A percentile compares a stretch with the other conserved stretches of the same genome.
phyloP scores from a whole-genome alignment of 129 eudicot species.

The Lonicera japonica region DNA sequence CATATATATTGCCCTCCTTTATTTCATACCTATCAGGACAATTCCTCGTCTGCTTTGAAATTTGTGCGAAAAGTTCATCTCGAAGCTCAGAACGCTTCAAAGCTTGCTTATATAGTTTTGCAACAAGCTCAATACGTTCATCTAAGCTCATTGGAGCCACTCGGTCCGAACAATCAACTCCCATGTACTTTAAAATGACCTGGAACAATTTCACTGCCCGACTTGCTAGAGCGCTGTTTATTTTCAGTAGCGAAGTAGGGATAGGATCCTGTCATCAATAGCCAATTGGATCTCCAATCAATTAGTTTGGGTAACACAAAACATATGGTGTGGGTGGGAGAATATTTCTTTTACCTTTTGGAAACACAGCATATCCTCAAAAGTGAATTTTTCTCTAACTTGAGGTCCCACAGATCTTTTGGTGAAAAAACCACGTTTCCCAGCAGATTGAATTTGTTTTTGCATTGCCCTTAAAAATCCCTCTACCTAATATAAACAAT shows the following conservation, averaged over 20 bases:
- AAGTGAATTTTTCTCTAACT: slow-evolving; percentile 72
- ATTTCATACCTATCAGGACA: slow-evolving; percentile 71
- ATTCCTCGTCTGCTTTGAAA: slow-evolving; percentile 91
- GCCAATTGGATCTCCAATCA: slow-evolving; percentile 1
- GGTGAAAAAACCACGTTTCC: slow-evolving; percentile 87
- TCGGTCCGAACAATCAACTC: slow-evolving; percentile 78
- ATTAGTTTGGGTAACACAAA: slow-evolving; percentile 1
- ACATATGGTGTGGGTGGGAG: not conserved
- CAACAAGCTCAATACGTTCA: slow-evolving; percentile 80
- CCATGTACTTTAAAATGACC: slow-evolving; percentile 77
- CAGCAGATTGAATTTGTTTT: slow-evolving; percentile 85
- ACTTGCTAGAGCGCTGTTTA: slow-evolving; percentile 66
- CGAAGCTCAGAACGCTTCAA: slow-evolving; percentile 97
- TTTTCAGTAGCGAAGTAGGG: slow-evolving; percentile 82
- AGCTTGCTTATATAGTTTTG: slow-evolving; percentile 80
- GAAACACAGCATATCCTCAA: slow-evolving; percentile 97
- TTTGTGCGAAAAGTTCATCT: slow-evolving; percentile 91
- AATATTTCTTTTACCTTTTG: slow-evolving; percentile 51
- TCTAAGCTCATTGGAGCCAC: slow-evolving; percentile 58
- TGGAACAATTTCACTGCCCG: slow-evolving; percentile 90
- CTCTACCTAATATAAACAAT: slow-evolving; percentile 53
- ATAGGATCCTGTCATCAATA: slow-evolving; percentile 73
- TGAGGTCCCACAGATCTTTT: slow-evolving; percentile 84
- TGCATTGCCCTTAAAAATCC: slow-evolving; percentile 96
- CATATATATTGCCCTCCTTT: not conserved